A percentile compares a stretch with the other conserved stretches of the same genome.
phyloP scores from a whole-genome alignment of 257 asterid genomes.

The Fraxinus americana region DNA sequence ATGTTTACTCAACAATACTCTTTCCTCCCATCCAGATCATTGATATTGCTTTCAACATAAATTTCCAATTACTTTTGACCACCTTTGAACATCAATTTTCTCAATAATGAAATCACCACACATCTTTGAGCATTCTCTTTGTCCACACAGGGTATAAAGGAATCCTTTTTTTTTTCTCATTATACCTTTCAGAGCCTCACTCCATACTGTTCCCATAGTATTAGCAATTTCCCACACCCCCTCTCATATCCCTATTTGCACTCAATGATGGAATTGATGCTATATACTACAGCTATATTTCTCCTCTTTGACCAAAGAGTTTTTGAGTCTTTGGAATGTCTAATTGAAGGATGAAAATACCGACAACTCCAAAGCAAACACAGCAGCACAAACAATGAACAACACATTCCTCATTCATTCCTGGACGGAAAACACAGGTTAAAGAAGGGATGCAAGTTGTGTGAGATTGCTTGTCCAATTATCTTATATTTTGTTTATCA shows the following conservation, averaged over 20 bases:
- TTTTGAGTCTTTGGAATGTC: background rate
- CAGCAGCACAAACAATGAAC: background rate
- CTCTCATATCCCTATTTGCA: background rate
- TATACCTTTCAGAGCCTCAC: background rate
- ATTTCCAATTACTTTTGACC: too few relatives aligned
- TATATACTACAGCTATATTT: background rate
- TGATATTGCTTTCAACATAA: too few relatives aligned
- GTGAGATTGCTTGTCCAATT: background rate
- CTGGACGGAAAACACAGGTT: background rate
- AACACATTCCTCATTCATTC: background rate
- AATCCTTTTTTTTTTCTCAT: too few relatives aligned
- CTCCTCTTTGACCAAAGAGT: slow-evolving; percentile 5
- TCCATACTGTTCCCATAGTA: background rate
- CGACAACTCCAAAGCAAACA: too few relatives aligned
- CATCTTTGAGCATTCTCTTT: too few relatives aligned
- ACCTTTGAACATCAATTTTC: too few relatives aligned
- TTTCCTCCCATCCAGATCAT: too few relatives aligned
- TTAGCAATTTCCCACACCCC: background rate
- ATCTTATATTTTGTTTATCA: background rate
- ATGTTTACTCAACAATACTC: too few relatives aligned
- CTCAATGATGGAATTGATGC: background rate
- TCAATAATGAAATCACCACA: too few relatives aligned
- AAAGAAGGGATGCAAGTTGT: background rate
- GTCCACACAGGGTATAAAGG: too few relatives aligned
- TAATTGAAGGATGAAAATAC: slow-evolving; percentile 1